Conservation (phyloP, 2,329 filamentous ascomycete species). For the Sclerotinia trifoliorum region DNA sequence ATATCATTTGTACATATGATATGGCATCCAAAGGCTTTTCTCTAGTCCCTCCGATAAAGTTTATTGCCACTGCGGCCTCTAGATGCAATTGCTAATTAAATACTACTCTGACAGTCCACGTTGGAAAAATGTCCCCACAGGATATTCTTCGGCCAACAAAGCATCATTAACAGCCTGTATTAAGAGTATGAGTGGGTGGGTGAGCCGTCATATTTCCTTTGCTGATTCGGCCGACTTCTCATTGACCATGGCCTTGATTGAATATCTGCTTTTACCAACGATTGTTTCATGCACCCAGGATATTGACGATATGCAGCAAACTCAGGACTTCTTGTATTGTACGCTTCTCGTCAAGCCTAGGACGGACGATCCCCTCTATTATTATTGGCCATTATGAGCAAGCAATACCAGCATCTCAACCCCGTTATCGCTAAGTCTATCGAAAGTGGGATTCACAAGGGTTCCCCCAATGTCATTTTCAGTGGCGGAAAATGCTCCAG, state of each 20-base stretch:
- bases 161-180: neutral
- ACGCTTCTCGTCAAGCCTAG: neutral
- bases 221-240: neutral
- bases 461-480: neutral
- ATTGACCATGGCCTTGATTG: neutral
- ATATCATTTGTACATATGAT: neutral
- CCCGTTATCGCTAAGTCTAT: neutral
- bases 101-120: neutral
- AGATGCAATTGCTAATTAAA: neutral
- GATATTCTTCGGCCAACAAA: neutral
- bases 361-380: neutral
- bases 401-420: neutral
- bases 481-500: neutral
- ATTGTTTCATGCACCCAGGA: neutral
- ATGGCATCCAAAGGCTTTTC: neutral
- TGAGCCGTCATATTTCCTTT: neutral
- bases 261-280: neutral
- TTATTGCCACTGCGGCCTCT: neutral
- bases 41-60: neutral
- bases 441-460: slow-evolving; percentile 9
- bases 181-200: no score
- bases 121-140: neutral
- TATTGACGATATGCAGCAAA: neutral
- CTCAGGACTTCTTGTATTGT: no score
- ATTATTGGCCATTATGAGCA: neutral